Percentiles rank a stretch among this genome's conserved stretches.
Conservation (phyloP, 352 stramenopile species). For the Phytophthora palmivora region DNA sequence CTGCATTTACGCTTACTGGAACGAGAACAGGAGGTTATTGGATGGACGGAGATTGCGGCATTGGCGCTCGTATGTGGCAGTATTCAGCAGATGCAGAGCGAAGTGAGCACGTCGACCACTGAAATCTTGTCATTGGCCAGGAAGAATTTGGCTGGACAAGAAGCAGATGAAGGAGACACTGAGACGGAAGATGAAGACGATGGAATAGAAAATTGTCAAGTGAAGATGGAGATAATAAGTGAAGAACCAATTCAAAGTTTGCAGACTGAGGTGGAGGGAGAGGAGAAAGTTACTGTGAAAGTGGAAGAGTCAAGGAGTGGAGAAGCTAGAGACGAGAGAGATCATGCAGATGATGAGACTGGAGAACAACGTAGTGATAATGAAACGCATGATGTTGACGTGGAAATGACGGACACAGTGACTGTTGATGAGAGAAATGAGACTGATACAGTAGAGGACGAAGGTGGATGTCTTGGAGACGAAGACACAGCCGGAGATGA, state of each 20-base stretch:
- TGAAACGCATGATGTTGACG: not conserved
- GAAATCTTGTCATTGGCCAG: conserved; percentile 21
- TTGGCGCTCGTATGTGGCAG: conserved; percentile 12
- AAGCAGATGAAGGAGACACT: not conserved
- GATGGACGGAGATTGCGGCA: conserved; percentile 1
- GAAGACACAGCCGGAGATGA: not conserved
- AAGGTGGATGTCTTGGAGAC: not conserved
- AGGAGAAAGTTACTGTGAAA: not conserved
- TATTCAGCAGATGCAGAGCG: conserved; percentile 21
- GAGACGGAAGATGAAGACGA: conserved; percentile 1
- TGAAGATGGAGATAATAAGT: not conserved
- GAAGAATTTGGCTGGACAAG: not conserved
- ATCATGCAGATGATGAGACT: not conserved
- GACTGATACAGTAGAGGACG: not conserved
- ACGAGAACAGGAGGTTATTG: not conserved
- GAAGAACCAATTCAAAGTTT: not conserved
- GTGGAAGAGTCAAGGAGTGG: not conserved
- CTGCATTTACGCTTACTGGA: conserved; percentile 12
- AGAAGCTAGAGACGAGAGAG: not conserved
- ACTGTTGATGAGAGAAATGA: not conserved
- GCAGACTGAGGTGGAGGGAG: too few species aligned
- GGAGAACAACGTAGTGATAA: not conserved
- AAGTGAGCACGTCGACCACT: conserved; percentile 15
- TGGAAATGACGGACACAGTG: not conserved
- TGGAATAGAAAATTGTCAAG: not conserved